Evolutionary conservation across 2,329 filamentous ascomycete species (phyloP).

Genomic region (Exophiala dermatitidis): DNA sequence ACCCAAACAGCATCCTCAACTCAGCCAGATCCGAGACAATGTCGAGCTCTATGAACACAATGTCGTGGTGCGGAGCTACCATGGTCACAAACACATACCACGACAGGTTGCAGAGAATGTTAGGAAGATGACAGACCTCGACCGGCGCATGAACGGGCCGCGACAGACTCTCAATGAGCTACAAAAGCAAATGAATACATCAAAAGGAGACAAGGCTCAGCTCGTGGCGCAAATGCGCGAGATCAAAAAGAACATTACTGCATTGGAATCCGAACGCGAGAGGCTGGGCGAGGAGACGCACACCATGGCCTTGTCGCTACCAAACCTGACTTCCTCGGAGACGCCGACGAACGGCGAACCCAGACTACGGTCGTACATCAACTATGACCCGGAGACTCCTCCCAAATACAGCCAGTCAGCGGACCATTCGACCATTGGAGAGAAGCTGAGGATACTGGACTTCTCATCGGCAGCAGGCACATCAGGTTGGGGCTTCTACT

Average conservation of each 20-base stretch:
- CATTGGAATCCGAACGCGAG: slow-evolving; percentile 30
- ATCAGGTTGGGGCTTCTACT: slow-evolving; percentile 97
- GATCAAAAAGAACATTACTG: slow-evolving; percentile 25
- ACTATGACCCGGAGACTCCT: slow-evolving; percentile 52
- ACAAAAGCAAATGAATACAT: slow-evolving; percentile 36
- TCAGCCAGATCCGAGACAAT: slow-evolving; percentile 85
- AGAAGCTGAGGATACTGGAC: slow-evolving; percentile 81
- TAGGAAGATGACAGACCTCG: slow-evolving; percentile 34
- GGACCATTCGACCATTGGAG: slow-evolving; percentile 80
- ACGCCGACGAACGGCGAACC: slow-evolving; percentile 60
- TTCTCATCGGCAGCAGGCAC: slow-evolving; percentile 74
- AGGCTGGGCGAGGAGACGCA: slow-evolving; percentile 22
- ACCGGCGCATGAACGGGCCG: slow-evolving; percentile 36
- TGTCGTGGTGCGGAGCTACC: slow-evolving; percentile 79
- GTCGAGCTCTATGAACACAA: slow-evolving; percentile 73
- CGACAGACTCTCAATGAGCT: slow-evolving; percentile 40
- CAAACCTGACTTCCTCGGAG: slow-evolving; percentile 71
- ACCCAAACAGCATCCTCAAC: slow-evolving; percentile 71
- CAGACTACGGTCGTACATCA: slow-evolving; percentile 61
- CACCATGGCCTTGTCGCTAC: slow-evolving; percentile 65
- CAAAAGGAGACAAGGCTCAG: slow-evolving; percentile 27
- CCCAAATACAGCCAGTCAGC: slow-evolving; percentile 35
- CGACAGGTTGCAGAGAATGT: slow-evolving; percentile 43
- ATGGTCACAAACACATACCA: slow-evolving; percentile 44
- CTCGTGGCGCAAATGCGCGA: slow-evolving; percentile 18